Conservation (phyloP, 2,329 filamentous ascomycete genomes). For the Dendryphion nanum region DNA sequence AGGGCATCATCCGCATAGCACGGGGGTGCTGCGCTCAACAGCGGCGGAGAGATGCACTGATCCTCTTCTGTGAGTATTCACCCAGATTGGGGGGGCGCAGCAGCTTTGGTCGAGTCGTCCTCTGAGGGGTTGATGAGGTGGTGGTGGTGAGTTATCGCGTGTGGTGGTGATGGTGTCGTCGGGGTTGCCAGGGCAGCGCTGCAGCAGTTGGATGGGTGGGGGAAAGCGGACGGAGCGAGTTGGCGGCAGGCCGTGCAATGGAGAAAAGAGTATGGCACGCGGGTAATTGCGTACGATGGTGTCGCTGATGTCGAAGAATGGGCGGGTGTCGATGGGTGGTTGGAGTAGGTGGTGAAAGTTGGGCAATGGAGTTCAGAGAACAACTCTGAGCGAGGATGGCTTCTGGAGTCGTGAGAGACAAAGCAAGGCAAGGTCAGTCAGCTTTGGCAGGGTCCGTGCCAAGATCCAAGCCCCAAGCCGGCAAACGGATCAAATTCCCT, state of each 20-base stretch:
- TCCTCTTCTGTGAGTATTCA: no score
- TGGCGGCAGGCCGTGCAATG: background rate
- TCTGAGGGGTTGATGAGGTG: no score
- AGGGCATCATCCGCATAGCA: conserved; percentile 49
- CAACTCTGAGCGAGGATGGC: conserved; percentile 3
- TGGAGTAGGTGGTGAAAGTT: background rate
- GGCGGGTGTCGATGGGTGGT: no score
- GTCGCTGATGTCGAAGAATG: no score
- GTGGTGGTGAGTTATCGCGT: conserved; percentile 8
- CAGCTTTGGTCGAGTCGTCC: conserved; percentile 20
- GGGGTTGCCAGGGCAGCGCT: background rate
- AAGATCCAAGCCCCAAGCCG: conserved; percentile 13
- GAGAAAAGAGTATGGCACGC: background rate
- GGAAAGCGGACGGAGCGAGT: background rate
- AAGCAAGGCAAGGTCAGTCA: conserved; percentile 12
- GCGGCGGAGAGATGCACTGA: conserved; percentile 26
- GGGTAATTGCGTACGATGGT: background rate
- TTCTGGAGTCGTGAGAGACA: conserved; percentile 8
- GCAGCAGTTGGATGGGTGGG: background rate
- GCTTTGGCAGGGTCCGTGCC: conserved; percentile 11
- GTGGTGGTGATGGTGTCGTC: conserved; percentile 15
- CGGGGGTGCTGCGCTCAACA: conserved; percentile 33
- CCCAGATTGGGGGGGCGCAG: conserved; percentile 21
- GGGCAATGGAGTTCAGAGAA: background rate
- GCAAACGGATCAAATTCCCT: conserved; percentile 11